Evolutionary conservation across 2,329 filamentous ascomycete genomes (phyloP).

Genomic region (Ophiostoma novo-ulmi): DNA sequence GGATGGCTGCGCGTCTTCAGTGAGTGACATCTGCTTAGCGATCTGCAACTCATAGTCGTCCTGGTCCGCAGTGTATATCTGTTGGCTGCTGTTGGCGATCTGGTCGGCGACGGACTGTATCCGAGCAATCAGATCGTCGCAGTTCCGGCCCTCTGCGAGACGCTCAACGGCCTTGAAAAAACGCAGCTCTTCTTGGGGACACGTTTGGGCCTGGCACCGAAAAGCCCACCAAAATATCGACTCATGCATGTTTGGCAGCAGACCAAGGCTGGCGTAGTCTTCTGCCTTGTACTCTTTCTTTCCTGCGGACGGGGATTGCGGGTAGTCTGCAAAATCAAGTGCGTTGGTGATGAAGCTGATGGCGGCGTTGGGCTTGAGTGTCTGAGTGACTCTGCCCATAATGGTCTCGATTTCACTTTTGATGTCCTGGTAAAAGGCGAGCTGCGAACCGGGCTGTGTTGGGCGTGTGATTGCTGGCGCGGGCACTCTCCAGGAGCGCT

Average conservation of each 20-base stretch:
- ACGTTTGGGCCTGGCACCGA: slow-evolving; percentile 29
- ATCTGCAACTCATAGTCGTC: slow-evolving; percentile 23
- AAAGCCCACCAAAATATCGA: slow-evolving; percentile 32
- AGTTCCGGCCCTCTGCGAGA: slow-evolving; percentile 28
- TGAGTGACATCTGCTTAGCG: slow-evolving; percentile 27
- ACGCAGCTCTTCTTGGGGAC: slow-evolving; percentile 24
- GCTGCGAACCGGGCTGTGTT: slow-evolving; percentile 39
- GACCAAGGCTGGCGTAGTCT: slow-evolving; percentile 30
- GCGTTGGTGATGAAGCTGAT: slow-evolving; percentile 25
- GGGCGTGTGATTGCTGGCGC: slow-evolving; percentile 37
- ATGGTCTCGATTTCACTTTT: slow-evolving; percentile 44
- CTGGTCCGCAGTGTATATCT: slow-evolving; percentile 23
- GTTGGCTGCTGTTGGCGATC: neutral
- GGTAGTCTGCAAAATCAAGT: slow-evolving; percentile 26
- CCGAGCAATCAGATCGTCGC: slow-evolving; percentile 27
- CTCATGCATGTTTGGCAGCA: slow-evolving; percentile 29
- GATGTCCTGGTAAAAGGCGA: slow-evolving; percentile 48
- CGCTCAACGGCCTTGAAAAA: slow-evolving; percentile 27
- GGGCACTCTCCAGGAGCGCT: slow-evolving; percentile 38
- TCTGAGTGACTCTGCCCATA: slow-evolving; percentile 29
- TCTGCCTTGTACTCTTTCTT: slow-evolving; percentile 16
- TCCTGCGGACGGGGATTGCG: neutral
- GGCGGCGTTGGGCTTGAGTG: slow-evolving; percentile 32
- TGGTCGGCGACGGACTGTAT: slow-evolving; percentile 21
- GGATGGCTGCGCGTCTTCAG: slow-evolving; percentile 16